phyloP scores from a whole-genome alignment of 2,329 filamentous ascomycete genomes.

The Alternaria sp. region DNA sequence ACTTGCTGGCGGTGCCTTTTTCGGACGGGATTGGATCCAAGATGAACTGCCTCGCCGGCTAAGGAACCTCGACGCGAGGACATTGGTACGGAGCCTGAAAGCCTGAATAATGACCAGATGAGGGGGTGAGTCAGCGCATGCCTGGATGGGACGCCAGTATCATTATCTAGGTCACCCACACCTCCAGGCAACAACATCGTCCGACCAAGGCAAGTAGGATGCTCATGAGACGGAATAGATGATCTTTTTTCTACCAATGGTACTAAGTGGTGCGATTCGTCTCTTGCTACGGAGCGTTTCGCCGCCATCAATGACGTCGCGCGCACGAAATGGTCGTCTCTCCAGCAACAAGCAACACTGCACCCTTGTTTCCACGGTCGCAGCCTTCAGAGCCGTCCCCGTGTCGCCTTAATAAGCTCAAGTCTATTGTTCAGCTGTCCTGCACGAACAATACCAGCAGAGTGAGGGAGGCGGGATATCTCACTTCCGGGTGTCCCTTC shows the following conservation, averaged over 20 bases:
- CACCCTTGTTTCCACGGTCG: not conserved
- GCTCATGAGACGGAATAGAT: not conserved
- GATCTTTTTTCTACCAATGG: not conserved
- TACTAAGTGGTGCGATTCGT: not conserved
- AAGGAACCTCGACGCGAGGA: constrained; percentile 10
- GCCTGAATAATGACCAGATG: not conserved
- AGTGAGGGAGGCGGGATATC: constrained; percentile 8
- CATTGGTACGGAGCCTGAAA: constrained; percentile 4
- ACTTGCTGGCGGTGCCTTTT: constrained; percentile 18
- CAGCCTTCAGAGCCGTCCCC: not conserved
- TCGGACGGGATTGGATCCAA: constrained; percentile 22
- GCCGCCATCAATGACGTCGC: not conserved
- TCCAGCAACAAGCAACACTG: not conserved
- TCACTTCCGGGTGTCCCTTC: constrained; percentile 15
- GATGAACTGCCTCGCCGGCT: constrained; percentile 20
- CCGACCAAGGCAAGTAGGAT: not conserved
- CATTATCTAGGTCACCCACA: not conserved
- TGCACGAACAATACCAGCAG: constrained; percentile 16
- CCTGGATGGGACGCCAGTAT: not conserved
- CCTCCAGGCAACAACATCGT: not conserved
- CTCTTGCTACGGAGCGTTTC: not conserved
- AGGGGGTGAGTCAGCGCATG: not conserved
- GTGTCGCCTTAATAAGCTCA: not conserved
- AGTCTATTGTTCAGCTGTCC: not conserved
- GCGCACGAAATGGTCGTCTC: not conserved